Evolutionary conservation across 441 rosid species (phyloP).

Genomic region (Theobroma grandiflorum): DNA sequence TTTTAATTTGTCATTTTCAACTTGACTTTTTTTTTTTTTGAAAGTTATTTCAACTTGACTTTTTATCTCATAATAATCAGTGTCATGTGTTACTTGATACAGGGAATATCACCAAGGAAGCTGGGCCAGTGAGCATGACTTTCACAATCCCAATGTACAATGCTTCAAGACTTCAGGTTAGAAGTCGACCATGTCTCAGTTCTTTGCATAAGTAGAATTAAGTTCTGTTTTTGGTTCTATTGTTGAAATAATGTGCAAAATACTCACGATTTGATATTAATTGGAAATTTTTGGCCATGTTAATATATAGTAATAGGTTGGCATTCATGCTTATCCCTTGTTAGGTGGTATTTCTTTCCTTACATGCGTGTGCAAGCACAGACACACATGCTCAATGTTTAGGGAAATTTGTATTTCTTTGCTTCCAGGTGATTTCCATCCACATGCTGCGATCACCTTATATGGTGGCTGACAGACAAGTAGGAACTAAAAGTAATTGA

Average conservation of each 20-base stretch:
- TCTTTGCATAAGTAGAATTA: background rate
- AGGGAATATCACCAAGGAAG: conserved; percentile 92
- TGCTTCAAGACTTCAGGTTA: conserved; percentile 86
- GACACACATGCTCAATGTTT: background rate
- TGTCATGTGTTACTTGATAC: conserved; percentile 32
- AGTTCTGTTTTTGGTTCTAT: background rate
- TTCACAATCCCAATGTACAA: conserved; percentile 95
- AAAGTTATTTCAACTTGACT: background rate
- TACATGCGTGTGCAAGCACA: background rate
- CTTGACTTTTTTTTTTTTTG: background rate
- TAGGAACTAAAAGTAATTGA: background rate
- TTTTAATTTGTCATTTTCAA: background rate
- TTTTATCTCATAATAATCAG: background rate
- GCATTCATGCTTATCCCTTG: background rate
- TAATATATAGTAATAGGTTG: background rate
- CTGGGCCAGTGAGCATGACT: conserved; percentile 96
- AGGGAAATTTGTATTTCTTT: background rate
- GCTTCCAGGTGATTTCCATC: background rate
- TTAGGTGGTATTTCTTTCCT: background rate
- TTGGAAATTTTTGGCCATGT: background rate
- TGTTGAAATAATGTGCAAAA: background rate
- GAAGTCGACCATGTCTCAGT: conserved; percentile 2
- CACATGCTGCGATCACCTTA: background rate
- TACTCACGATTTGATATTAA: background rate
- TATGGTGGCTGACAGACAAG: background rate